Conservation (phyloP, 148 eudicot genomes). For the Selenicereus undatus region DNA sequence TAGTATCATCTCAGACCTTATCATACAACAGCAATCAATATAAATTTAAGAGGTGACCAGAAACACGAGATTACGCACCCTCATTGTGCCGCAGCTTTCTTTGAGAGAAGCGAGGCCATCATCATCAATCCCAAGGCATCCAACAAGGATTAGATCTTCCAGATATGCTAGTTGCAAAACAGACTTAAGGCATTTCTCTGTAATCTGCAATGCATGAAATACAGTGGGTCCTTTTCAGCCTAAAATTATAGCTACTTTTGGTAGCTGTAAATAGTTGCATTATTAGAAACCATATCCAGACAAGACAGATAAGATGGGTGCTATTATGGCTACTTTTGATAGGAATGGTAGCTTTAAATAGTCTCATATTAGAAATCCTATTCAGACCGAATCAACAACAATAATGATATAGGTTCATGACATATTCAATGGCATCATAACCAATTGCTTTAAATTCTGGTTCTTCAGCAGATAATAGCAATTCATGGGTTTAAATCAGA, state of each 20-base stretch:
- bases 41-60: not conserved
- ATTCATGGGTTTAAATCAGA: not conserved
- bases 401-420: not conserved
- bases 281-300: too few relatives aligned
- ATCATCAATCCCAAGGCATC: constrained; percentile 75
- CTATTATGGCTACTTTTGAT: too few relatives aligned
- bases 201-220: constrained; percentile 38
- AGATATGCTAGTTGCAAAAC: constrained; percentile 54
- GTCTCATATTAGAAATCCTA: not conserved
- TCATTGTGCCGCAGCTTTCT: constrained; percentile 48
- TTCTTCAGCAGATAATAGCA: too few relatives aligned
- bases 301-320: too few relatives aligned
- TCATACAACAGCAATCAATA: not conserved
- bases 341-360: too few relatives aligned
- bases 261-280: not conserved
- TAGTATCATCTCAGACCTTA: not conserved
- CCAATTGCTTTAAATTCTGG: too few relatives aligned
- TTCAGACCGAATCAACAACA: not conserved
- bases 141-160: constrained; percentile 60
- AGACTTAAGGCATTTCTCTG: constrained; percentile 54
- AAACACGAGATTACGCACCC: constrained; percentile 33
- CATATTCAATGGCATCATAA: not conserved
- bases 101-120: constrained; percentile 53
- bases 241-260: not conserved
- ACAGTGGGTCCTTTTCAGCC: not conserved